Base-by-base conservation (phyloP, 495 filamentous ascomycete species). In the Penicillium canariense region DNA sequence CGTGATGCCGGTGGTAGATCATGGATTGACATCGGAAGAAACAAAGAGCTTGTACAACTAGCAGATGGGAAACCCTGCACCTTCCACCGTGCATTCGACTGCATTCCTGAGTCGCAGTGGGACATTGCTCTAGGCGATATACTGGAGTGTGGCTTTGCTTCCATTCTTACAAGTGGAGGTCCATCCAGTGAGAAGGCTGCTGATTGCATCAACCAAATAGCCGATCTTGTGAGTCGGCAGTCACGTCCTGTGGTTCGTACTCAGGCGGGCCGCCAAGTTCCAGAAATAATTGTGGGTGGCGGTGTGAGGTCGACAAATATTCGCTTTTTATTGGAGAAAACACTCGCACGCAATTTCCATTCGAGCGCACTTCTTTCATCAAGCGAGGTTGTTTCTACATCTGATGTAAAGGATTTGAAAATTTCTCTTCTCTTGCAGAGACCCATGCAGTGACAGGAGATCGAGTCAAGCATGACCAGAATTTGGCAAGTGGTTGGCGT, bases 51-150 rank as follows among this genome's bases (percentile, higher is more conserved):
- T 35, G 71, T 81, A 1, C 31, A 46, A 31, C 53, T 68, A 6
- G 78, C 79, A 1, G 57, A 50, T 2, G 69, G 72, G 0, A 59
- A 63, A 9, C 74, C 75, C 5, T 83, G 78, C 58, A 83, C 79
- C 12, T 83, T 83, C 44, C 79, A 81, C 54, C 72, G 78, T 14
- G 79, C 79, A 2, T 79, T 83, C 64, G 79, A 82, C 54, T 56
- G 66, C 22, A 67, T 77, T 6, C 59, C 61, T 1, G 60, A 70
- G 12, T 15, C 32, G 25, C 7, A 63, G 3, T 68, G 67, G 63
- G 58, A 67, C 26, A 58, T 54, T 1, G 56, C 68, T 11, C 34
- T 75, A 28, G 59, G 62, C 10, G 65, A 68, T 5, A 54, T 82
- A 26, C 62, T 65, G 0, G 36, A 56, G 5, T 72, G 72, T 47